Evolutionary conservation across 2,329 filamentous ascomycete genomes (phyloP), one percentile per base, ranked within the genome.

Genomic region (Cyphellophora attinorum): DNA sequence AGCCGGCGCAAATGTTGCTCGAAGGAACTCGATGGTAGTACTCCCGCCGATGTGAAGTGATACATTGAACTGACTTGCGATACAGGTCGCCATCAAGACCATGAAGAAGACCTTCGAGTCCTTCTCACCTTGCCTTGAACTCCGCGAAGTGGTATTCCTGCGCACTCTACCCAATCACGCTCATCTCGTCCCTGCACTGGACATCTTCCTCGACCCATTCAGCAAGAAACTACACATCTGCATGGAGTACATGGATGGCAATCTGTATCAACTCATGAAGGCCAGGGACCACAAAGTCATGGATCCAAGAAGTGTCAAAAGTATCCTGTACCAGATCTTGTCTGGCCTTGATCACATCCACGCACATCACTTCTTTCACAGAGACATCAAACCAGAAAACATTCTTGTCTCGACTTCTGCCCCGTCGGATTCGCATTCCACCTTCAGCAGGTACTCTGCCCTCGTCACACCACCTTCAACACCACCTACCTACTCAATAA

Each of bases 181-280:
- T 49, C 91, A 98, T 59, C 74, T 98, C 19, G 91, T 98, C n/a
- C 91, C 91, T 21, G 89, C 91, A 4, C 74, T 96, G 47, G 91
- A 98, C 62, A 98, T 98, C 54, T 98, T 98, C 62, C 76, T 98
- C 52, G 91, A 98, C 54, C 91, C 91, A 0, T 83, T 85, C 58
- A 94, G 75, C 64, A 93, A 88, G 65, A 94, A 95, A 63, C 77
- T 98, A 29, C 91, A 98, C 61, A 98, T 98, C 48, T 80, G 76
- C 54, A 98, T 98, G 91, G 91, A 98, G 65, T 95, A 93, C 62
- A 98, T 98, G 91, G 91, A 98, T 58, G 91, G 91, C 33, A 98
- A 98, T 59, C 72, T 98, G 1, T 98, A 98, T 60, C 91, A 98
- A 61, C 65, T 98, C 44, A 98, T 98, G 91, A 98, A 98, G 67